Evolutionary conservation across 257 asterid genomes (phyloP).

Genomic region (Anisodus acutangulus): DNA sequence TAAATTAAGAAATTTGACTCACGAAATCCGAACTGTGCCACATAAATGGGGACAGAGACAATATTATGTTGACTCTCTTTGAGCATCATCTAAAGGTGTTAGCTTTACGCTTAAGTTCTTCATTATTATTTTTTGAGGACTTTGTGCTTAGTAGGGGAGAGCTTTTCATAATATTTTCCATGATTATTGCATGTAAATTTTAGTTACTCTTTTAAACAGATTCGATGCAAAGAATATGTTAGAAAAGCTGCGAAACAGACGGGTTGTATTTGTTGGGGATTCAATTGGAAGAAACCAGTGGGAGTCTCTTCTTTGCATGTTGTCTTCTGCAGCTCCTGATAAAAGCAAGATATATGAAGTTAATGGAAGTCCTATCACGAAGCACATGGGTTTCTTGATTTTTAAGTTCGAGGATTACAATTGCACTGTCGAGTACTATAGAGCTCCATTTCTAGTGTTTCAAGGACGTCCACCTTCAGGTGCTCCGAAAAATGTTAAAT

Average conservation of each 20-base stretch:
- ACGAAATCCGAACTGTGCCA: no score
- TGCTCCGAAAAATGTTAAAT: slow-evolving; percentile 51
- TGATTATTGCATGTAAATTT: slow-evolving; percentile 15
- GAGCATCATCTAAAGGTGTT: background rate
- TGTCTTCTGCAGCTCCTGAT: slow-evolving; percentile 63
- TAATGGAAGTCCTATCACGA: slow-evolving; percentile 78
- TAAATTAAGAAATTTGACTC: no score
- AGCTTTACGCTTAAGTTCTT: background rate
- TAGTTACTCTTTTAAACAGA: slow-evolving; percentile 44
- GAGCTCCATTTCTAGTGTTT: slow-evolving; percentile 86
- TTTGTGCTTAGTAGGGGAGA: background rate
- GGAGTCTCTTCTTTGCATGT: slow-evolving; percentile 92
- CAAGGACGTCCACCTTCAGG: slow-evolving; percentile 76
- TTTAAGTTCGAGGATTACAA: slow-evolving; percentile 70
- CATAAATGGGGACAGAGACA: no score
- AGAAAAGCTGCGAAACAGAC: slow-evolving; percentile 61
- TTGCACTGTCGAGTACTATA: slow-evolving; percentile 80
- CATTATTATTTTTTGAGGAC: background rate
- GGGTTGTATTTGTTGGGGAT: slow-evolving; percentile 81
- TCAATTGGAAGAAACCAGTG: slow-evolving; percentile 94
- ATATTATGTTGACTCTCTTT: background rate
- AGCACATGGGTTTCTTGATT: slow-evolving; percentile 72
- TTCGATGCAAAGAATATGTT: slow-evolving; percentile 71
- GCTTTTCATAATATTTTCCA: background rate
- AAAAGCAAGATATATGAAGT: slow-evolving; percentile 74